Evolutionary conservation across 116 monocot species (phyloP).

Genomic region (Posidonia oceanica): DNA sequence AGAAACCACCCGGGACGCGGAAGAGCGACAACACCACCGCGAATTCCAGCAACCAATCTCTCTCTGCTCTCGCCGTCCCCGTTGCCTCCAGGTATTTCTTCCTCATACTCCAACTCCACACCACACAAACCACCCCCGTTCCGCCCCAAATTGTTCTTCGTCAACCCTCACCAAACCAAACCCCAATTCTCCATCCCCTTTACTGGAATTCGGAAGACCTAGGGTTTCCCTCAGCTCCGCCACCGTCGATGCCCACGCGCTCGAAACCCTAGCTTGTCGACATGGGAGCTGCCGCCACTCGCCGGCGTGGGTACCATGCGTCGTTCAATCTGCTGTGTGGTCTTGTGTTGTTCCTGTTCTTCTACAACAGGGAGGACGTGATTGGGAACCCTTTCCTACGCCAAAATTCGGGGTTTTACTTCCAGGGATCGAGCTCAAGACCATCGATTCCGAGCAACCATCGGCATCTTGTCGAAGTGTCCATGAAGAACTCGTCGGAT

Average conservation of each 20-base stretch:
- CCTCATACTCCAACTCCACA: too few species aligned
- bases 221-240: neutral
- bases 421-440: too few species aligned
- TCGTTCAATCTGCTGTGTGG: slow-evolving; percentile 21
- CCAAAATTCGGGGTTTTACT: slow-evolving; percentile 9
- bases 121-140: too few species aligned
- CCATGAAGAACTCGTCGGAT: slow-evolving; percentile 13
- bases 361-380: slow-evolving; percentile 31
- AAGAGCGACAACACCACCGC: too few species aligned
- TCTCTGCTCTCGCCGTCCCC: too few species aligned
- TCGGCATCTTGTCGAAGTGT: slow-evolving; percentile 26
- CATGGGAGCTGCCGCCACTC: slow-evolving; percentile 6
- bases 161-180: too few species aligned
- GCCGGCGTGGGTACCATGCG: slow-evolving; percentile 8
- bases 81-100: too few species aligned
- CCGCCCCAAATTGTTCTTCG: too few species aligned
- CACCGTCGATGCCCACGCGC: neutral
- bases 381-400: slow-evolving; percentile 22
- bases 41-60: too few species aligned
- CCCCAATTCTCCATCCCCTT: too few species aligned
- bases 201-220: neutral
- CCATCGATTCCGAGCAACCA: neutral
- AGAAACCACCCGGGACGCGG: too few species aligned
- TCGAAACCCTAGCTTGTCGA: neutral
- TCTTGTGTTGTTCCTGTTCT: slow-evolving; percentile 36